Evolutionary conservation across 768 basidiomycete genomes (phyloP), one percentile per base, ranked within the genome.

Genomic region (Leccinum ochraceum): DNA sequence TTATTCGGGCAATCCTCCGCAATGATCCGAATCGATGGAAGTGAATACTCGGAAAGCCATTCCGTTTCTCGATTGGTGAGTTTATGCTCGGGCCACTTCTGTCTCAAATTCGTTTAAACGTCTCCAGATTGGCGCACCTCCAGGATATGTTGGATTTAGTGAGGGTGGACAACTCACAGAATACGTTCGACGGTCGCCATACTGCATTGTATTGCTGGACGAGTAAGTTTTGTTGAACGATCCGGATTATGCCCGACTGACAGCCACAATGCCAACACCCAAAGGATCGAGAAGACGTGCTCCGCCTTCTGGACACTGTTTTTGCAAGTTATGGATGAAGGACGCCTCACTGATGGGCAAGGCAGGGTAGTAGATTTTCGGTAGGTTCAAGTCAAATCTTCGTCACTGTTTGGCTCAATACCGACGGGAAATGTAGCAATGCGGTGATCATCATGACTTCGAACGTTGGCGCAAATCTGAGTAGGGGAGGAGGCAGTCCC

Each of bases 311-410:
- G 78, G 53, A 81, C 78, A 50, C 68, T 81, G 55, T 75, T 80
- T 56, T 70, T 81, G n/a, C 80, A 81, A 64, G 77, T 81, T 36
- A 72, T 81, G 37, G 80, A 81, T 56, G 80, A 81, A 54, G 80
- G 80, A 22, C 68, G 73, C 22, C 67, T 81, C 24, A 80, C 80
- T 16, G 80, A 81, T 60, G 77, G 79, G 24, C 61, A 62, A 30
- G 61, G 61, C 17, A 58, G 61, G 32, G n/a, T 64, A 20, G 56
- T 54, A 7, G 60, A 62, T 42, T 62, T 62, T 26, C 56, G 57
- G 55, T 62, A 22, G 28, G 49, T 22, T 17, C n/a, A n/a, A 46
- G 44, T 46, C 20, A 22, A 46, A 9, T 14, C 36, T 6, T 37
- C 36, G 36, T 37, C 22, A 22, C 22, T 13, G 36, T 37, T 14